These are phyloP conservation scores for Ceratocystis papillata DNA, from an alignment of 2,329 filamentous ascomycete genomes.

Conservation along the genomic window DNA sequence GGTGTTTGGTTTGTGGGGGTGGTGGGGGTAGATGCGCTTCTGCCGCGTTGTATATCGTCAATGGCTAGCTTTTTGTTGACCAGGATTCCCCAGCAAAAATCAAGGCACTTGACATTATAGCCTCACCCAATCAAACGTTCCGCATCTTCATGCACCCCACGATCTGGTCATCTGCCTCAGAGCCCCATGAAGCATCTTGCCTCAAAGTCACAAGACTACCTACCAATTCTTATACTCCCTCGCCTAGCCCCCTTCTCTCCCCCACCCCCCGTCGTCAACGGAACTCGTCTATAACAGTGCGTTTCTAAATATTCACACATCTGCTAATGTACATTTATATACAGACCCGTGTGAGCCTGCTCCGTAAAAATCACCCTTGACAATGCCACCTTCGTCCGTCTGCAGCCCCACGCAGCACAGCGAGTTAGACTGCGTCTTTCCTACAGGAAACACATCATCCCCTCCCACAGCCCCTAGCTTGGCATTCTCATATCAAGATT, in stretches of 20 bases:
- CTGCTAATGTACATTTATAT: background rate
- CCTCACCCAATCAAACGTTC: conserved; percentile 1
- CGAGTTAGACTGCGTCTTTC: background rate
- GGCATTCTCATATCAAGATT: no score
- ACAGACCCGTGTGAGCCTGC: background rate
- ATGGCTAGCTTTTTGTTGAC: background rate
- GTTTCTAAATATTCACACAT: background rate
- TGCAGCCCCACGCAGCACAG: background rate
- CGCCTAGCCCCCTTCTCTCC: no score
- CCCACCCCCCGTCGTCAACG: background rate
- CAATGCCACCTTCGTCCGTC: background rate
- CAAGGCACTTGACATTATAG: background rate
- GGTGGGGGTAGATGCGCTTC: background rate
- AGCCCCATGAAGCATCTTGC: no score
- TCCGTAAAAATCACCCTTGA: background rate
- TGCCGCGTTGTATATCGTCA: background rate
- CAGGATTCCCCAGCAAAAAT: background rate
- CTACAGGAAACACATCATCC: background rate
- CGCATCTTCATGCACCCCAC: background rate
- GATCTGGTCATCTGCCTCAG: background rate
- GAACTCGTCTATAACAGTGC: no score
- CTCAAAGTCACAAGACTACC: no score
- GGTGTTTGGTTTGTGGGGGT: no score
- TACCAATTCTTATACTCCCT: no score
- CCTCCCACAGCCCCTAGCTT: background rate